These are phyloP conservation scores for Lecanoromycetidae sp. DNA, from an alignment of 2,329 filamentous ascomycete genomes.

Conservation along the genomic window DNA sequence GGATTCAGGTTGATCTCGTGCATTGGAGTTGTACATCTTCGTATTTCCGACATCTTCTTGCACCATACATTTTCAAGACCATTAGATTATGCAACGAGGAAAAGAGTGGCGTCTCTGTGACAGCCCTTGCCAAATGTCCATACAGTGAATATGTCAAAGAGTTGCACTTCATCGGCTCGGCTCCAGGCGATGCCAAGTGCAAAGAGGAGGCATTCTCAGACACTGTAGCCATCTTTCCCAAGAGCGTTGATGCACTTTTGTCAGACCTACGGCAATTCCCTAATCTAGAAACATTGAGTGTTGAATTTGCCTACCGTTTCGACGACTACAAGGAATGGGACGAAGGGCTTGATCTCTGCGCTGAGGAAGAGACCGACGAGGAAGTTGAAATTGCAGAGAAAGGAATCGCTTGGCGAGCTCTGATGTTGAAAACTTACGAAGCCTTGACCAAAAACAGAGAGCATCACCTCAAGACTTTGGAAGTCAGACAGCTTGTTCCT, in stretches of 20 bases:
- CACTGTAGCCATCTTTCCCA: background rate
- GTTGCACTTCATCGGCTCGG: background rate
- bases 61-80: background rate
- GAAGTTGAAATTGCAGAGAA: background rate
- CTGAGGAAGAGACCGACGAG: too few relatives aligned
- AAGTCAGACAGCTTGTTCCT: background rate
- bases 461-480: background rate
- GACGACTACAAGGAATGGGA: background rate
- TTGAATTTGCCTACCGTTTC: background rate
- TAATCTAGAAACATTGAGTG: background rate
- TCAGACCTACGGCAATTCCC: background rate
- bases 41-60: slow-evolving; percentile 1
- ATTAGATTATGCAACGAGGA: background rate
- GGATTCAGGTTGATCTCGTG: background rate
- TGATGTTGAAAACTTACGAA: background rate
- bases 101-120: background rate
- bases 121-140: background rate
- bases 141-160: background rate
- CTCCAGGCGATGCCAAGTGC: background rate
- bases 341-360: too few relatives aligned
- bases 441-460: background rate
- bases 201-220: background rate
- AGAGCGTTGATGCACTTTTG: background rate
- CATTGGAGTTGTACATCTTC: background rate
- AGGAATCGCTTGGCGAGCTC: background rate